Evolutionary conservation across 139 green algal species (phyloP).

Genomic region (Marvania coccoides): DNA sequence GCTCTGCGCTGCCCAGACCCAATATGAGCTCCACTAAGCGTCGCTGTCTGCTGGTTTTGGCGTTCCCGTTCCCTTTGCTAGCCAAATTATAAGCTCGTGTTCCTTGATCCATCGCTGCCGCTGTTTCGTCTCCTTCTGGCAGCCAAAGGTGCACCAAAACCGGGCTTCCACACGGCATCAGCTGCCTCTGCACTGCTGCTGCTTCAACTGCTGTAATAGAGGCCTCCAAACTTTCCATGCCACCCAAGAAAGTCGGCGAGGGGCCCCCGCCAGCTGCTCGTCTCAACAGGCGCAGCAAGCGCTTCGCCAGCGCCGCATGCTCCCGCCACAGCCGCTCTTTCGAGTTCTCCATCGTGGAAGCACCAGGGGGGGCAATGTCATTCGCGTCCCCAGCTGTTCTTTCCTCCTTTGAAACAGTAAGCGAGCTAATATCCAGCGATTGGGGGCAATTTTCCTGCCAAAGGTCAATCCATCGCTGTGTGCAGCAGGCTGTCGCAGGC

Average conservation of each 20-base stretch:
- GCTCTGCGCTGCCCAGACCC: no score
- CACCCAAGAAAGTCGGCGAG: neutral
- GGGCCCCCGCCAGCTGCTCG: conserved; percentile 1
- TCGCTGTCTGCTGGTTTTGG: no score
- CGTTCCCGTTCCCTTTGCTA: no score
- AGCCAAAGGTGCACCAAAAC: neutral
- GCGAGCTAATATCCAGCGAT: no score
- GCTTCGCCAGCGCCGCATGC: conserved; percentile 1
- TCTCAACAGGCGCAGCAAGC: neutral
- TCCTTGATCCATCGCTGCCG: neutral
- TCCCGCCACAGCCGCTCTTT: conserved; percentile 6
- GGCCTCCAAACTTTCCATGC: neutral
- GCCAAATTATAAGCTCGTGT: no score
- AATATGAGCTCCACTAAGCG: no score
- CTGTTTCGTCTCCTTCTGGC: neutral
- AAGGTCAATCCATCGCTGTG: no score
- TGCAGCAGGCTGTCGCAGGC: neutral
- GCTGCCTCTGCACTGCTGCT: neutral
- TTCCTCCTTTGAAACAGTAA: no score
- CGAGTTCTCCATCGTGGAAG: no score
- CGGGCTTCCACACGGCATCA: neutral
- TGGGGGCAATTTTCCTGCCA: no score
- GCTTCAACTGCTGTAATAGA: neutral
- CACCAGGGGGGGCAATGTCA: no score
- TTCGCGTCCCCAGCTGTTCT: no score